Evolutionary conservation across 768 basidiomycete genomes (phyloP).

Genomic region (Obba rivulosa): DNA sequence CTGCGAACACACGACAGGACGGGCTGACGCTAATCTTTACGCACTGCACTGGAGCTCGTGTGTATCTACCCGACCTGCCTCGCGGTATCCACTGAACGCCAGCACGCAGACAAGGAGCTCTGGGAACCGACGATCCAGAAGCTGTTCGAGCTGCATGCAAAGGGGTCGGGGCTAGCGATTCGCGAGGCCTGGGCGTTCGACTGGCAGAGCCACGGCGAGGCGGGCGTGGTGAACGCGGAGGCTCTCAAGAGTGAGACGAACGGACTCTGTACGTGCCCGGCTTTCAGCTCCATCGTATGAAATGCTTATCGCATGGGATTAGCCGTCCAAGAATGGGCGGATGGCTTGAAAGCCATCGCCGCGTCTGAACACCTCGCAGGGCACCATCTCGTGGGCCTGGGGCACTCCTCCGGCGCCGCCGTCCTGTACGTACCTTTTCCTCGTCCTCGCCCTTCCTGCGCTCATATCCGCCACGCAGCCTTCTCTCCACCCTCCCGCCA

Average conservation of each 20-base stretch:
- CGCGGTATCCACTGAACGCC: neutral
- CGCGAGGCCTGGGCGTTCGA: conserved; percentile 15
- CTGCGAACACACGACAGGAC: conserved; percentile 9
- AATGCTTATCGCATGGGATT: too few relatives aligned
- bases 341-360: conserved; percentile 5
- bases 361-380: conserved; percentile 2
- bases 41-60: conserved; percentile 39
- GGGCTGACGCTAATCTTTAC: conserved; percentile 42
- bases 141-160: neutral
- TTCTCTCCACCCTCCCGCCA: conserved; percentile 3
- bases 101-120: conserved; percentile 8
- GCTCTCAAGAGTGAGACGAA: neutral
- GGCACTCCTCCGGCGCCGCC: conserved; percentile 9
- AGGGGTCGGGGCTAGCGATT: neutral
- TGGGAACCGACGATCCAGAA: conserved; percentile 8
- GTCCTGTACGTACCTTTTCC: conserved; percentile 1
- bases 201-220: conserved; percentile 12
- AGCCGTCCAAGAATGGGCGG: conserved; percentile 10
- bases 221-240: conserved; percentile 2
- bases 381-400: conserved; percentile 8
- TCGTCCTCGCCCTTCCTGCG: neutral
- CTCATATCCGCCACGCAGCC: neutral
- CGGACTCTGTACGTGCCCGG: neutral
- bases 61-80: neutral
- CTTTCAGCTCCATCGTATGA: too few relatives aligned